A percentile compares a stretch with the other conserved stretches of the same genome.
phyloP scores from a whole-genome alignment of 2,329 filamentous ascomycete species.

The Trichoderma sp. region DNA sequence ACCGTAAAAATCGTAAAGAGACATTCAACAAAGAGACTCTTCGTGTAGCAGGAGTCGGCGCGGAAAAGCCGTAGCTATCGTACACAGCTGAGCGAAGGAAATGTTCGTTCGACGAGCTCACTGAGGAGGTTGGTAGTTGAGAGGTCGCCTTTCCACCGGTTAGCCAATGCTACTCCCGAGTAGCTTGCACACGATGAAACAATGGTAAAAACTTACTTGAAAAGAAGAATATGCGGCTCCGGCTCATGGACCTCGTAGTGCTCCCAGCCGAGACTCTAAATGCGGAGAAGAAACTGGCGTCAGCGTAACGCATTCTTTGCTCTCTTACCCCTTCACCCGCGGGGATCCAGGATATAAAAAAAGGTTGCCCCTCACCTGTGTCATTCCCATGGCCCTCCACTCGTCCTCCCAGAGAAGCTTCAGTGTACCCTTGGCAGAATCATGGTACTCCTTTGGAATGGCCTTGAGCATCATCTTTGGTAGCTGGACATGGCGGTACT shows the following conservation, averaged over 20 bases:
- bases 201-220: slow-evolving; percentile 67
- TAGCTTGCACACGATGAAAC: not conserved
- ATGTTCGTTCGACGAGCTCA: slow-evolving; percentile 26
- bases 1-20: slow-evolving; percentile 26
- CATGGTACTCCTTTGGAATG: slow-evolving; percentile 93
- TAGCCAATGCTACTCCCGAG: not conserved
- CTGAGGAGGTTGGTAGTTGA: slow-evolving; percentile 77
- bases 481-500: slow-evolving; percentile 96
- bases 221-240: slow-evolving; percentile 95
- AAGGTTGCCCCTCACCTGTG: slow-evolving; percentile 63
- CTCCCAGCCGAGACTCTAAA: slow-evolving; percentile 94
- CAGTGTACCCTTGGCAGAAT: slow-evolving; percentile 81
- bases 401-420: slow-evolving; percentile 98
- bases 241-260: slow-evolving; percentile 99
- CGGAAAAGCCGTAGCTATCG: slow-evolving; percentile 23
- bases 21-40: slow-evolving; percentile 23
- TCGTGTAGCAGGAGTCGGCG: slow-evolving; percentile 21
- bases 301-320: slow-evolving; percentile 5
- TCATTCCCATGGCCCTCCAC: slow-evolving; percentile 95
- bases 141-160: slow-evolving; percentile 38
- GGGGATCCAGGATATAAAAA: not conserved
- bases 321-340: not conserved
- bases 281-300: slow-evolving; percentile 22
- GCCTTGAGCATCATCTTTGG: slow-evolving; percentile 98
- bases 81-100: slow-evolving; percentile 23